Evolutionary conservation across 2,329 filamentous ascomycete genomes (phyloP).

Genomic region (Colletotrichum horii): DNA sequence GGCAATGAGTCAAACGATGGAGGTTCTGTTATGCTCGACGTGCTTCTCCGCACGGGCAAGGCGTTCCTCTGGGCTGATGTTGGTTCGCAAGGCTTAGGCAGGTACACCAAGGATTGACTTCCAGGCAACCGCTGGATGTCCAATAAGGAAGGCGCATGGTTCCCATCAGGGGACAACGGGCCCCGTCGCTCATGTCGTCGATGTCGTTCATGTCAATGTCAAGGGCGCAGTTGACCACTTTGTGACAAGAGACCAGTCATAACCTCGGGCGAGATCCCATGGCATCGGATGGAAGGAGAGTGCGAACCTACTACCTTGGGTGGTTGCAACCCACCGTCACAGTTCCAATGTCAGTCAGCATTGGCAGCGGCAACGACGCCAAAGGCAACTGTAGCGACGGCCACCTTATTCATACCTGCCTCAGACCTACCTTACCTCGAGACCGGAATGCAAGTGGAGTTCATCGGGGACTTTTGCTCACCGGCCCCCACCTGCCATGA

Average conservation of each 20-base stretch:
- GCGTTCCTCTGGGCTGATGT: neutral
- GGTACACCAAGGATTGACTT: neutral
- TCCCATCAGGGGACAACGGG: neutral
- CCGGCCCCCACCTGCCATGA: neutral
- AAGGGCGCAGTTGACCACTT: neutral
- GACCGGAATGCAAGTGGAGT: neutral
- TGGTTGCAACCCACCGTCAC: neutral
- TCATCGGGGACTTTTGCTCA: neutral
- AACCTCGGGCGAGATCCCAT: neutral
- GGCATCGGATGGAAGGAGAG: neutral
- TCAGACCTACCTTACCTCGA: too few species aligned
- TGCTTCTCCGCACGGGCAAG: neutral
- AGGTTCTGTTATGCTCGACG: neutral
- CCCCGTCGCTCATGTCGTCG: neutral
- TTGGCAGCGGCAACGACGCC: neutral
- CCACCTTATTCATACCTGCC: neutral
- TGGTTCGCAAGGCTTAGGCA: neutral
- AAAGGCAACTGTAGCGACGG: neutral
- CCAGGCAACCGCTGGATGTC: neutral
- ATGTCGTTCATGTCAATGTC: neutral
- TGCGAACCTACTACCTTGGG: neutral
- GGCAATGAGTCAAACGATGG: neutral
- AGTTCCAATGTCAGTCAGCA: neutral
- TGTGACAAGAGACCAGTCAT: neutral
- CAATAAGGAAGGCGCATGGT: neutral